phyloP scores from a whole-genome alignment of 1,284 basidiomycete species.

The Cystobasidium pallidum region DNA sequence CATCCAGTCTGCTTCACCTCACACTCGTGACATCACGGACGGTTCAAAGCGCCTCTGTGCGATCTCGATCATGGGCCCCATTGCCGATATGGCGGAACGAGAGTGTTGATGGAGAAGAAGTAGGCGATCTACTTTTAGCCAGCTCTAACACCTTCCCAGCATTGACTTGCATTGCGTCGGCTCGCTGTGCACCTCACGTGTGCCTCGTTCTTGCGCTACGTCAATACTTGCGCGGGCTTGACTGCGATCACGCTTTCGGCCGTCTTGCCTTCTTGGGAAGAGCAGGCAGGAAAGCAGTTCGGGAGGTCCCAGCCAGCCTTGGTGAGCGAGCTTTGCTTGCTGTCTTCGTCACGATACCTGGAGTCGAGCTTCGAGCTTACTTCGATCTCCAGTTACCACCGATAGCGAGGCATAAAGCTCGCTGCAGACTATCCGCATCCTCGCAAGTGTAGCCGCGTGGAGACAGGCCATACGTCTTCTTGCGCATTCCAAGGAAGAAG shows the following conservation, averaged over 20 bases:
- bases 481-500: background rate
- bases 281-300: background rate
- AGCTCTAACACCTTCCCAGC: background rate
- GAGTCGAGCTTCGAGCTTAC: too few relatives aligned
- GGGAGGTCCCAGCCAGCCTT: background rate
- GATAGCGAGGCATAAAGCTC: too few relatives aligned
- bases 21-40: background rate
- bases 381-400: too few relatives aligned
- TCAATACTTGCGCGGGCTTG: background rate
- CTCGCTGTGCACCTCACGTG: background rate
- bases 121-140: background rate
- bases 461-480: too few relatives aligned
- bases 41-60: constrained; percentile 4
- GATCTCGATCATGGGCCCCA: constrained; percentile 1
- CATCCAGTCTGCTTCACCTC: background rate
- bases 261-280: constrained; percentile 16
- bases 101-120: background rate
- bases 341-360: too few relatives aligned
- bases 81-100: background rate
- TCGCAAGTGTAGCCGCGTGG: constrained; percentile 20
- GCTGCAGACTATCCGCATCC: too few relatives aligned
- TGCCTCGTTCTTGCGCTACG: background rate
- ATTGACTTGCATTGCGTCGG: too few relatives aligned
- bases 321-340: background rate
- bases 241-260: background rate